Evolutionary conservation across 495 filamentous ascomycete species (phyloP).

Genomic region (Physcia stellaris): DNA sequence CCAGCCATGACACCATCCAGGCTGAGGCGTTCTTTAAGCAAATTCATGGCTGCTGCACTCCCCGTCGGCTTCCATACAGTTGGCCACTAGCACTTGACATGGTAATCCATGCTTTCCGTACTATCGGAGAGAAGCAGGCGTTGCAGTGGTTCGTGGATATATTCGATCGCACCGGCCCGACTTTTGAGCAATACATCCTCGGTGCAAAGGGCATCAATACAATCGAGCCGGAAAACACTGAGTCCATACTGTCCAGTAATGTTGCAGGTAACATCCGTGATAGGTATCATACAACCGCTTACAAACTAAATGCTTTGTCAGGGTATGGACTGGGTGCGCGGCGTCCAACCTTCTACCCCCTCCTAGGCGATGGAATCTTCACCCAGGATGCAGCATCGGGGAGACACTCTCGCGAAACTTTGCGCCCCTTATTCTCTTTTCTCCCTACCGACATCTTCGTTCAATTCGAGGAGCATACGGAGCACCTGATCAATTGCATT

Average conservation of each 20-base stretch:
- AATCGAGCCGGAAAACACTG: constrained; percentile 28
- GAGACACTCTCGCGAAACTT: constrained; percentile 28
- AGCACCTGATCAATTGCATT: constrained; percentile 22
- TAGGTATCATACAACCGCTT: no score
- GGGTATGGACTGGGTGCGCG: constrained; percentile 21
- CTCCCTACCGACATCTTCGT: constrained; percentile 40
- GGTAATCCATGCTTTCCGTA: not conserved
- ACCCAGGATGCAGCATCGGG: constrained; percentile 22
- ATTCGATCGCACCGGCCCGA: constrained; percentile 1
- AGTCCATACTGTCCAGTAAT: constrained; percentile 24
- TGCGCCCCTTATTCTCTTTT: constrained; percentile 28
- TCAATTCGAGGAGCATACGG: constrained; percentile 25
- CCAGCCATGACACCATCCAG: no score
- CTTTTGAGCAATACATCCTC: constrained; percentile 5
- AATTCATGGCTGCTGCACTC: not conserved
- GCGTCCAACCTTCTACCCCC: constrained; percentile 13
- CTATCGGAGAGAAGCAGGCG: not conserved
- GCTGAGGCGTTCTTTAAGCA: not conserved
- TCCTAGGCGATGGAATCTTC: constrained; percentile 36
- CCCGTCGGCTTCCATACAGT: not conserved
- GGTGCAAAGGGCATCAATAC: constrained; percentile 12
- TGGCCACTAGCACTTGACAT: not conserved
- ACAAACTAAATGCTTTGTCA: constrained; percentile 2
- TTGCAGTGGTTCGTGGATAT: constrained; percentile 3
- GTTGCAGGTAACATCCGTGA: no score